Evolutionary conservation across 2,329 filamentous ascomycete species (phyloP), one percentile per base, ranked within the genome.

Genomic region (Alternaria metachromatica): DNA sequence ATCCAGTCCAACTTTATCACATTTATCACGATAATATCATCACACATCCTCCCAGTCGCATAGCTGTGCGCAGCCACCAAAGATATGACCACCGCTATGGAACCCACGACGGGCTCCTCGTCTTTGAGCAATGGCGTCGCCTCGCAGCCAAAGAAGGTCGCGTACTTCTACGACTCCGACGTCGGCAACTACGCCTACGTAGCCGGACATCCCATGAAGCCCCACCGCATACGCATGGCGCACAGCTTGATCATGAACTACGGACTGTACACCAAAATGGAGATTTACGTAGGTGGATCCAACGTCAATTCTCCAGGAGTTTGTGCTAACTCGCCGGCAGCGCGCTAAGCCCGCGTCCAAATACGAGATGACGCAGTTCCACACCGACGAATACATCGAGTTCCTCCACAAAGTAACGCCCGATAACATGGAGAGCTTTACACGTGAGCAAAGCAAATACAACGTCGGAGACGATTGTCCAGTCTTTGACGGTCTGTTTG

Each of bases 161-260:
- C 95, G 60, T 98, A 98, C 83, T 98, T 98, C 82, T 98, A 98
- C 86, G 95, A 98, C 79, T 96, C 93, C 4, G 95, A 98, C 82
- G 96, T 98, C 78, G 95, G 95, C 69, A 98, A 98, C 82, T 98
- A 97, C 84, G 94, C 95, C 79, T 98, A 98, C 78, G 93, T 97
- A 62, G 86, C 87, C 12, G 87, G 87, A n/a, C 88, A 86, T 80
- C 87, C 88, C 33, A 90, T 90, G 88, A 90, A 90, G 79, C 87
- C 88, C 41, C 87, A 88, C 76, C 84, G 89, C 67, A 91, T 92
- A 81, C 85, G 89, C 70, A 89, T 92, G 86, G 88, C 82, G 37
- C 82, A 84, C 70, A 84, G 88, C 67, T 80, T 91, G 75, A 89
- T 91, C 67, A 91, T 91, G 89, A 91, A 91, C 78, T 91, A 91